phyloP scores from a whole-genome alignment of 164 flowering plant species.

The Tetrastigma voinierianum region DNA sequence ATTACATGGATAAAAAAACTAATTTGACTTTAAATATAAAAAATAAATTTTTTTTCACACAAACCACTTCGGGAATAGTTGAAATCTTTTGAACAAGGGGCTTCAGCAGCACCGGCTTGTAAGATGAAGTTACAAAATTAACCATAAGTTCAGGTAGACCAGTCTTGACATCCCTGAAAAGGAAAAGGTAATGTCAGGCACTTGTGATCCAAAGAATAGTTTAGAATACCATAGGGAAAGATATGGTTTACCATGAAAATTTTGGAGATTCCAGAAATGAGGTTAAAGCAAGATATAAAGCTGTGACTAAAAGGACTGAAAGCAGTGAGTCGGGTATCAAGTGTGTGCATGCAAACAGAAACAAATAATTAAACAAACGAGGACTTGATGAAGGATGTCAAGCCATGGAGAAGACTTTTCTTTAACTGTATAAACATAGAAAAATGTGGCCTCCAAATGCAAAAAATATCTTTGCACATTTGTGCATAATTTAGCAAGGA shows the following conservation, averaged over 20 bases:
- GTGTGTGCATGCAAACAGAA: too few relatives aligned
- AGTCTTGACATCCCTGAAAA: constrained; percentile 67
- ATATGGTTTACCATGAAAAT: not conserved
- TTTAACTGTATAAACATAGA: not conserved
- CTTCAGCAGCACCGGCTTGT: constrained; percentile 78
- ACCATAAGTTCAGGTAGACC: constrained; percentile 86
- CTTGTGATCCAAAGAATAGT: not conserved
- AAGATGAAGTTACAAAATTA: constrained; percentile 93
- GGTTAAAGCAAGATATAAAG: too few relatives aligned
- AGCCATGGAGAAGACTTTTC: too few relatives aligned
- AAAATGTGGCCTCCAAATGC: not conserved
- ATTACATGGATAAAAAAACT: not conserved
- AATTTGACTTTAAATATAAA: not conserved
- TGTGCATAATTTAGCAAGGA: too few relatives aligned
- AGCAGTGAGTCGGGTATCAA: too few relatives aligned
- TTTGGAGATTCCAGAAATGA: too few relatives aligned
- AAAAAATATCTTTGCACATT: too few relatives aligned
- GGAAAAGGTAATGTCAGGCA: not conserved
- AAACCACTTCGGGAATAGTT: constrained; percentile 83
- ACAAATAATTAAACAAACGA: too few relatives aligned
- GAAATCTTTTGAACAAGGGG: constrained; percentile 73
- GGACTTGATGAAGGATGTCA: too few relatives aligned
- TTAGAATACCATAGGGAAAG: not conserved
- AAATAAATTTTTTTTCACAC: constrained; percentile 18
- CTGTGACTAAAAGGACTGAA: too few relatives aligned